Evolutionary conservation across 2,329 filamentous ascomycete species (phyloP), one percentile per base, ranked within the genome.

Genomic region (Setomelanomma holmii): DNA sequence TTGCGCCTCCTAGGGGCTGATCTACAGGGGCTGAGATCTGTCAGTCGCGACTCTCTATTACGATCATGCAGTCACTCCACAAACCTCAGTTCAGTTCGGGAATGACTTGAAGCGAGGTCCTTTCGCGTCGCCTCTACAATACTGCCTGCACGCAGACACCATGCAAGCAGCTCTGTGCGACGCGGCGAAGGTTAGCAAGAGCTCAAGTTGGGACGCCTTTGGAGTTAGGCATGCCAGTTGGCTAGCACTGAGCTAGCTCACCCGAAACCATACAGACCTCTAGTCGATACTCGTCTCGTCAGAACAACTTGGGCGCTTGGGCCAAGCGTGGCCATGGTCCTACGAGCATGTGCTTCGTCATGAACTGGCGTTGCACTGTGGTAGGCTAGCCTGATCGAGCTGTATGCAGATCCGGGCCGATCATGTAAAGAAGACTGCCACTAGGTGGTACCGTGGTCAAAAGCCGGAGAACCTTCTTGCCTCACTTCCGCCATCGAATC

Each of bases 401-500:
- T 64, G 12, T 59, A 59, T 42, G 21, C 34, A 35, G 20, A 45
- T 34, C 21, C 30, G 16, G 42, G 36, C 35, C n/a, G n/a, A n/a
- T n/a, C n/a, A n/a, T n/a, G n/a, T n/a, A n/a, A n/a, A n/a, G n/a
- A n/a, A n/a, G n/a, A n/a, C n/a, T n/a, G n/a, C n/a, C n/a, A n/a
- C n/a, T n/a, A n/a, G n/a, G n/a, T n/a, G n/a, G n/a, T n/a, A n/a
- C n/a, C n/a, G n/a, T n/a, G n/a, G n/a, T n/a, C n/a, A n/a, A n/a
- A n/a, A n/a, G 35, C 22, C 33, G 21, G 21, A 33, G 7, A 49
- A 53, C 22, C 8, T 35, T n/a, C 44, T 6, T 50, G 49, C 27
- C 33, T 64, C 23, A 56, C 49, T 33, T 47, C 56, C n/a, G 51
- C 55, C 6, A 53, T 66, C 16, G 53, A 59, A 30, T 33, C 62